phyloP scores from a whole-genome alignment of 1,284 basidiomycete species.

The Golubevia pallescens region DNA sequence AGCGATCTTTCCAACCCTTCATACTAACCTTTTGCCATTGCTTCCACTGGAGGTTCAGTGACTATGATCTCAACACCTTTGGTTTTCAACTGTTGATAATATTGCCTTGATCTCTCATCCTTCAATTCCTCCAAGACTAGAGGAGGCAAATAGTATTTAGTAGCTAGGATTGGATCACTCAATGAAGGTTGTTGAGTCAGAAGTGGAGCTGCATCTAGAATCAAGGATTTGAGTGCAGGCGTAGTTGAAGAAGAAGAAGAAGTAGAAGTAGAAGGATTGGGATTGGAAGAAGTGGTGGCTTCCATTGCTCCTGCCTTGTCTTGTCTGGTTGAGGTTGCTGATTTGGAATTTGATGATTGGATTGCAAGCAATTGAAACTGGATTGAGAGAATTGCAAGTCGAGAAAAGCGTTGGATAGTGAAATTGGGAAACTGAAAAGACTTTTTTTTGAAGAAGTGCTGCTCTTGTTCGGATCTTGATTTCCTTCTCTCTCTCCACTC shows the following conservation, averaged over 20 bases:
- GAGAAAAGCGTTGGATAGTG: no score
- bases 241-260: background rate
- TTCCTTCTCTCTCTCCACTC: no score
- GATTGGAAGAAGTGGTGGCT: constrained; percentile 11
- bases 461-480: no score
- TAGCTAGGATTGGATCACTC: constrained; percentile 38
- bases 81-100: constrained; percentile 35
- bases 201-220: constrained; percentile 58
- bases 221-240: constrained; percentile 34
- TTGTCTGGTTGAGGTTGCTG: no score
- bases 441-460: no score
- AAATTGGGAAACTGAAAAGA: no score
- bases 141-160: constrained; percentile 53
- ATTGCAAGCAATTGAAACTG: no score
- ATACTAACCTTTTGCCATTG: constrained; percentile 20
- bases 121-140: constrained; percentile 56
- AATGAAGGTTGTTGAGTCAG: constrained; percentile 41
- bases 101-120: constrained; percentile 49
- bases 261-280: constrained; percentile 2
- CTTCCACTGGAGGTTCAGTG: constrained; percentile 46
- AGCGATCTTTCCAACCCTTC: no score
- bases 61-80: constrained; percentile 45
- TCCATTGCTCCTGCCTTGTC: no score
- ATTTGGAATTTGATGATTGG: no score
- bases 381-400: no score